phyloP scores from a whole-genome alignment of 2,329 filamentous ascomycete genomes.

The Colletotrichum nymphaeae region DNA sequence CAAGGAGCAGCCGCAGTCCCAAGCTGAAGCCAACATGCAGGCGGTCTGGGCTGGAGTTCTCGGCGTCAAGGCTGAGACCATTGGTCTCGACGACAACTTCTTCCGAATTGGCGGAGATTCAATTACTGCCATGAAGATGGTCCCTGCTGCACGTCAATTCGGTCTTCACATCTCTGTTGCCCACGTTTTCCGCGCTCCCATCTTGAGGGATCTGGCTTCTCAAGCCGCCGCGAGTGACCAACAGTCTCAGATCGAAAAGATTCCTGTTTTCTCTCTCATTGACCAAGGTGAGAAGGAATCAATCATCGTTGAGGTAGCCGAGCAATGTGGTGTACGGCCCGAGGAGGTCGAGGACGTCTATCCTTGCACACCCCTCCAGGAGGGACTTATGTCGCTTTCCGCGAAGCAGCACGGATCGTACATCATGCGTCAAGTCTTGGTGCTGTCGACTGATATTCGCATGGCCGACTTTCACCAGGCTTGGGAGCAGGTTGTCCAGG shows the following conservation, averaged over 20 bases:
- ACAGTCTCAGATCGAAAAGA: neutral
- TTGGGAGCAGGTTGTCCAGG: conserved; percentile 23
- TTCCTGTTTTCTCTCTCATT: neutral
- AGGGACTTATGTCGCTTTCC: conserved; percentile 40
- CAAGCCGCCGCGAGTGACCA: neutral
- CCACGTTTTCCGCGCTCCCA: neutral
- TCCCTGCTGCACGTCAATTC: neutral
- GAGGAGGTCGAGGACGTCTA: conserved; percentile 45
- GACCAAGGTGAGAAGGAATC: neutral
- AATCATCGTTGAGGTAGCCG: neutral
- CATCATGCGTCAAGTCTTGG: conserved; percentile 19
- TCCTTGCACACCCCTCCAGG: conserved; percentile 50
- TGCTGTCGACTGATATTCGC: conserved; percentile 20
- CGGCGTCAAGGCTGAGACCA: conserved; percentile 5
- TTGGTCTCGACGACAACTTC: conserved; percentile 37
- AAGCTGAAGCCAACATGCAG: conserved; percentile 27
- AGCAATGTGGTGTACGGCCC: neutral
- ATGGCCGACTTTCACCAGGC: conserved; percentile 20
- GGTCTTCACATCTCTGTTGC: neutral
- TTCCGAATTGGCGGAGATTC: conserved; percentile 39
- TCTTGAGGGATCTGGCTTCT: neutral
- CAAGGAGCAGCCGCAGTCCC: conserved; percentile 1
- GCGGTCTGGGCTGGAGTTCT: conserved; percentile 35
- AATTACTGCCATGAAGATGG: conserved; percentile 36
- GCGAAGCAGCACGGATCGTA: conserved; percentile 14